A percentile compares a stretch with the other conserved stretches of the same genome.
Conservation (phyloP, 164 flowering plant genomes). For the Nymphaea thermarum region DNA sequence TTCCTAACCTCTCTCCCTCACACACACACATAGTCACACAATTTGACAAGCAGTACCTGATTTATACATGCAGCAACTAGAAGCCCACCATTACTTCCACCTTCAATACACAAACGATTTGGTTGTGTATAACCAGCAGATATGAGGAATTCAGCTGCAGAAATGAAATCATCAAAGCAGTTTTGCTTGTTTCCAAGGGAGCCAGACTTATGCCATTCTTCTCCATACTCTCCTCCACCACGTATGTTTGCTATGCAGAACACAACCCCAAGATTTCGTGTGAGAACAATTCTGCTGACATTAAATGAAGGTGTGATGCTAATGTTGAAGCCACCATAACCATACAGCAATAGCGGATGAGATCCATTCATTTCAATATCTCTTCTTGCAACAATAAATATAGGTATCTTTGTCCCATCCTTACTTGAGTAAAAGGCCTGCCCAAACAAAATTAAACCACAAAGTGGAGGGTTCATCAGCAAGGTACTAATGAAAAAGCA, state of each 20-base stretch:
- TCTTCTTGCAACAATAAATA: conserved; percentile 78
- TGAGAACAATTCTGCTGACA: conserved; percentile 55
- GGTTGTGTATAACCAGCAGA: conserved; percentile 89
- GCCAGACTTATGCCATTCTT: conserved; percentile 99
- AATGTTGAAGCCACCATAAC: conserved; percentile 93
- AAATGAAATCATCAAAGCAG: conserved; percentile 95
- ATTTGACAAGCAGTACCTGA: conserved; percentile 32
- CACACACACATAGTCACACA: background rate
- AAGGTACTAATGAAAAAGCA: no score
- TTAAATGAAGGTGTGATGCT: conserved; percentile 85
- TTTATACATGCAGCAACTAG: conserved; percentile 91
- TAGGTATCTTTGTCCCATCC: conserved; percentile 81
- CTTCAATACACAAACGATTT: conserved; percentile 84
- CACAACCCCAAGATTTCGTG: conserved; percentile 67
- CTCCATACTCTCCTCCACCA: conserved; percentile 99
- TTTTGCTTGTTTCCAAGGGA: conserved; percentile 82
- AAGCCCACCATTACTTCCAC: conserved; percentile 98
- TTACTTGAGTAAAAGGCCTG: conserved; percentile 93
- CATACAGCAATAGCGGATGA: conserved; percentile 82
- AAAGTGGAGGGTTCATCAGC: no score
- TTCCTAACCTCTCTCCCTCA: no score
- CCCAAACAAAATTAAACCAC: background rate
- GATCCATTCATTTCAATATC: conserved; percentile 72
- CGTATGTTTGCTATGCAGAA: conserved; percentile 89
- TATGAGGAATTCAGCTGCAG: conserved; percentile 75